Percentiles rank a stretch among this genome's conserved stretches.
Conservation (phyloP, 257 asterid species). For the Solanum okadae region DNA sequence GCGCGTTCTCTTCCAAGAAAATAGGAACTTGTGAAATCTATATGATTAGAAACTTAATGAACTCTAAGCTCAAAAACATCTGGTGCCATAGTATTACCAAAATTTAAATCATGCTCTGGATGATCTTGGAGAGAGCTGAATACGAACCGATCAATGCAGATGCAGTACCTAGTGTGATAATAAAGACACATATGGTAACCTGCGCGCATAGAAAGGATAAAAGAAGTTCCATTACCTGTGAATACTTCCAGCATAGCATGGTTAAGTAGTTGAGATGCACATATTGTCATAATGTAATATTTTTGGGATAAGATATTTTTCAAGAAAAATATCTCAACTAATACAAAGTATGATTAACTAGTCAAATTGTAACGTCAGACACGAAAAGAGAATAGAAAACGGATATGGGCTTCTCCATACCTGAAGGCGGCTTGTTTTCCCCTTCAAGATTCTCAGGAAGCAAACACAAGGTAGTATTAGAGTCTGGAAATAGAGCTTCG, state of each 20-base stretch:
- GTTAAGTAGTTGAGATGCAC: background rate
- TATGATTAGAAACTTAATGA: background rate
- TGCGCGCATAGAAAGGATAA: background rate
- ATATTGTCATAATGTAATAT: background rate
- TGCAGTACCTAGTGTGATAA: constrained; percentile 11
- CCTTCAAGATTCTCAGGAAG: constrained; percentile 60
- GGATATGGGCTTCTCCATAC: constrained; percentile 16
- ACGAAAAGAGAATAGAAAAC: background rate
- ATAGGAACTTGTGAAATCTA: background rate
- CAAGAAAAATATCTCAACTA: background rate
- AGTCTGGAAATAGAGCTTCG: constrained; percentile 24
- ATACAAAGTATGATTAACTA: background rate
- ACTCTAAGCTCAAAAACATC: background rate
- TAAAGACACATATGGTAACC: constrained; percentile 13
- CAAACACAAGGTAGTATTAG: constrained; percentile 78
- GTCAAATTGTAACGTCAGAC: background rate
- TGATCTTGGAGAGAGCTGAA: constrained; percentile 18
- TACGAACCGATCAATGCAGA: constrained; percentile 19
- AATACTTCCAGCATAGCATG: background rate
- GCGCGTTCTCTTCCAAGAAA: background rate
- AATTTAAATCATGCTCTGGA: background rate
- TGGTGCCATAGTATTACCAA: background rate
- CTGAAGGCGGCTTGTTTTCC: constrained; percentile 40
- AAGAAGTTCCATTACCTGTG: background rate
- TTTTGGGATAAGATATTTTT: background rate